Evolutionary conservation across 2,329 filamentous ascomycete species (phyloP), one percentile per base, ranked within the genome.

Genomic region (Colletotrichum cuscutae): DNA sequence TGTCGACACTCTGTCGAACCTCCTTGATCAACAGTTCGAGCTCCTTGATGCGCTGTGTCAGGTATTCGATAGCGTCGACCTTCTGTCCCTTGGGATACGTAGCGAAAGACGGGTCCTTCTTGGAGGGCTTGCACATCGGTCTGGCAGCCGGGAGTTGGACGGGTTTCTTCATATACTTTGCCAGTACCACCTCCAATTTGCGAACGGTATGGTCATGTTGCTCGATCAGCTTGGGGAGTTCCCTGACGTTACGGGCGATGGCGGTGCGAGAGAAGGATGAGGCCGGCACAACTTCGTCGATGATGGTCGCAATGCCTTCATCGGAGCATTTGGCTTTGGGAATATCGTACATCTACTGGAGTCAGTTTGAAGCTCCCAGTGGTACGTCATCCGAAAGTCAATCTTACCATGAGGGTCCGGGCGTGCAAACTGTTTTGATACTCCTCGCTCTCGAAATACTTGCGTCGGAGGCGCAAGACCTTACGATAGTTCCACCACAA

Each of bases 31-130:
- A 90, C 12, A 91, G 82, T 80, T 98, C 96, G 46, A 99, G 87
- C 60, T 92, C 88, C 76, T 91, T 91, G 79, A 99, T 98, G 22
- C 95, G 92, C 65, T 93, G 89, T 0, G 95, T 97, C 66, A 97
- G 87, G 78, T 98, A 98, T 75, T 98, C 94, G 78, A 99, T 98
- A 22, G 97, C 95, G 80, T 99, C 97, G 5, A 98, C 89, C 80
- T 95, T 96, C 76, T 94, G 90, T 15, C 90, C 90, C 42, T 88
- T 89, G 28, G 92, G 87, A 76, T 91, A 92, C 1, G 89, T 90
- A 58, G 81, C 83, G 76, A 90, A 92, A 0, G 90, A 88, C 68
- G 90, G 91, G 77, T 98, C 94, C 75, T 93, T 93, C 80, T 95
- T 96, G 13, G 93, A 93, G 0, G 94, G 94, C 57, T 89, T 91